These are phyloP conservation scores for Aquilaria yunnanensis DNA, from an alignment of 345 rosid genomes.

Conservation along the genomic window DNA sequence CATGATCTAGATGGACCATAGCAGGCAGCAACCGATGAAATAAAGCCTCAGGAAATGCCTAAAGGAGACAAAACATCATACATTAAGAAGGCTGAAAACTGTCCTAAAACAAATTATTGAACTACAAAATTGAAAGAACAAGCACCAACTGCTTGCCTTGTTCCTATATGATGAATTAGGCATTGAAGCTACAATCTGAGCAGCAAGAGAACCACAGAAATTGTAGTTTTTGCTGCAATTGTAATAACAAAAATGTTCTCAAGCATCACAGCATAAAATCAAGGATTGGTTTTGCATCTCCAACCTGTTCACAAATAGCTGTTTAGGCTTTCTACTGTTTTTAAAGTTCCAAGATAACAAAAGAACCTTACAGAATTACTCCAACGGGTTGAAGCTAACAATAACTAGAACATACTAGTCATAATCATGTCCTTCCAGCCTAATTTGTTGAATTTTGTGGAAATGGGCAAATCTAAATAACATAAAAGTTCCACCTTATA, in stretches of 20 bases:
- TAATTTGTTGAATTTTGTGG: too few species aligned
- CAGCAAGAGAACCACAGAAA: constrained; percentile 83
- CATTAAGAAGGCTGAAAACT: too few species aligned
- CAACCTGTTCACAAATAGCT: constrained; percentile 48
- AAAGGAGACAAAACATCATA: constrained; percentile 8
- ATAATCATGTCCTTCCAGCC: too few species aligned
- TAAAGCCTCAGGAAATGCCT: constrained; percentile 95
- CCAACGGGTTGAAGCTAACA: too few species aligned
- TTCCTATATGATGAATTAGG: constrained; percentile 77
- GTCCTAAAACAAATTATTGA: too few species aligned
- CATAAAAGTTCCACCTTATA: constrained; percentile 43
- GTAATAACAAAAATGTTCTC: constrained; percentile 80
- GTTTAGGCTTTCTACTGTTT: constrained; percentile 17
- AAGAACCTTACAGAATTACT: neutral
- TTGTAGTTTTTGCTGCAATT: constrained; percentile 69
- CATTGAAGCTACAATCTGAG: constrained; percentile 80
- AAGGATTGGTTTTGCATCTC: constrained; percentile 92
- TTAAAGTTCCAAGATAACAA: constrained; percentile 6
- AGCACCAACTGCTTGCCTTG: constrained; percentile 44
- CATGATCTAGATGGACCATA: constrained; percentile 95
- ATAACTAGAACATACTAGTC: too few species aligned
- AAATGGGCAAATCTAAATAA: neutral
- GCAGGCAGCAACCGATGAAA: constrained; percentile 92
- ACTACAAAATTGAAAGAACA: neutral
- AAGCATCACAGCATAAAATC: constrained; percentile 83